phyloP scores from a whole-genome alignment of 2,329 filamentous ascomycete species.

The Zasmidium citrigriseum region DNA sequence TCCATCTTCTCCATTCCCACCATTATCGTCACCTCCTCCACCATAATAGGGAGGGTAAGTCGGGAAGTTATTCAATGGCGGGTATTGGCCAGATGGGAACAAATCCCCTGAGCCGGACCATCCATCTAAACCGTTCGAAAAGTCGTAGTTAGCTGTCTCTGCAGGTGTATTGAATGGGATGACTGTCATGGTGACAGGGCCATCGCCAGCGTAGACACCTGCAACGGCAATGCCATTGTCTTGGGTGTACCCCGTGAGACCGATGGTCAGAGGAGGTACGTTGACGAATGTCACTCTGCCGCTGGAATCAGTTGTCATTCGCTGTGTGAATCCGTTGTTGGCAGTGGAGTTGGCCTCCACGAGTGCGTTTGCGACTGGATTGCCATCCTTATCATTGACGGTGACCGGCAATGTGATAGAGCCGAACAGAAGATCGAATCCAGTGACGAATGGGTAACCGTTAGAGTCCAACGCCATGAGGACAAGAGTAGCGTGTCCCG shows the following conservation, averaged over 20 bases:
- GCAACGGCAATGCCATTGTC: not conserved
- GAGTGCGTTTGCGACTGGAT: not conserved
- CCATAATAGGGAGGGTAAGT: not conserved
- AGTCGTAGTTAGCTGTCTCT: not conserved
- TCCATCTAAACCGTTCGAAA: not conserved
- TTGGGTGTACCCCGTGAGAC: not conserved
- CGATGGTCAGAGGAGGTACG: not conserved
- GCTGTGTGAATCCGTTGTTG: not conserved
- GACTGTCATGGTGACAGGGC: not conserved
- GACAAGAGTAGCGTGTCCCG: not conserved
- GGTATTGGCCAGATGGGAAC: not conserved
- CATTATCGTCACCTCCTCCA: too few species aligned
- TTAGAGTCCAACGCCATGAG: not conserved
- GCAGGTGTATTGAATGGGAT: not conserved
- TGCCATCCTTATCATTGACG: not conserved
- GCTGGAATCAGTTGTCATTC: not conserved
- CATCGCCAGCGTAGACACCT: not conserved
- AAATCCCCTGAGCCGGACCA: not conserved
- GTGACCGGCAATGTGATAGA: not conserved
- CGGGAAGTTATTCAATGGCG: not conserved
- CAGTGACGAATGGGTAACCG: not conserved
- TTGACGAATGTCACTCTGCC: not conserved
- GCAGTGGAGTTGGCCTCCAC: not conserved
- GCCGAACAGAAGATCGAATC: not conserved
- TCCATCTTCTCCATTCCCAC: too few species aligned